Conservation (phyloP, 805 yeast species). For the Wickerhamiella azyma region DNA sequence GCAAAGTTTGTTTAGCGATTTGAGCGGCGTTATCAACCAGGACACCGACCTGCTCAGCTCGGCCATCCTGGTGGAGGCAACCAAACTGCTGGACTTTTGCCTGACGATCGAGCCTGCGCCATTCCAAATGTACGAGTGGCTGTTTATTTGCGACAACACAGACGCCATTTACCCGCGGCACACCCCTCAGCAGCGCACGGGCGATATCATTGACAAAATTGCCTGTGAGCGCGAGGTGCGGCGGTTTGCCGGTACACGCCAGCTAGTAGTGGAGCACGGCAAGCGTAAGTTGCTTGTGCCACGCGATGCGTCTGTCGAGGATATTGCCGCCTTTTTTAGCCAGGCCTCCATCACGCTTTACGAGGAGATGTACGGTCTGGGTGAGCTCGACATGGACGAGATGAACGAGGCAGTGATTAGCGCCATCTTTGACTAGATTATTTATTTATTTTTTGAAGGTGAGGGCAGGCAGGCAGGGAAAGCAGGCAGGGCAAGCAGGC, state of each 20-base stretch:
- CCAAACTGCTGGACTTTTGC: slow-evolving; percentile 67
- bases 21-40: slow-evolving; percentile 20
- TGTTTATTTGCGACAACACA: slow-evolving; percentile 59
- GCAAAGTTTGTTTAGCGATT: slow-evolving; percentile 34
- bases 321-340: slow-evolving; percentile 51
- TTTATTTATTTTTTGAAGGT: too few species aligned
- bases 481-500: too few species aligned
- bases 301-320: slow-evolving; percentile 15
- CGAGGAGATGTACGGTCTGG: slow-evolving; percentile 49
- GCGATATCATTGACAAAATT: slow-evolving; percentile 37
- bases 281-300: slow-evolving; percentile 24
- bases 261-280: slow-evolving; percentile 10
- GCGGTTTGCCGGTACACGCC: slow-evolving; percentile 19
- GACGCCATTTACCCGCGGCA: slow-evolving; percentile 34
- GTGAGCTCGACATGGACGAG: not conserved
- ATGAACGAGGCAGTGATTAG: not conserved
- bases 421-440: not conserved
- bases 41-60: slow-evolving; percentile 8
- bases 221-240: slow-evolving; percentile 24
- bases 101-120: slow-evolving; percentile 61
- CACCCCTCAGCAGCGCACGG: slow-evolving; percentile 15
- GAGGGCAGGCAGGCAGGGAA: too few species aligned
- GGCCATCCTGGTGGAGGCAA: slow-evolving; percentile 28
- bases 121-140: slow-evolving; percentile 68
- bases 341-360: slow-evolving; percentile 49